These are phyloP conservation scores for Calycina herbarum DNA, from an alignment of 2,329 filamentous ascomycete species.

Conservation along the genomic window DNA sequence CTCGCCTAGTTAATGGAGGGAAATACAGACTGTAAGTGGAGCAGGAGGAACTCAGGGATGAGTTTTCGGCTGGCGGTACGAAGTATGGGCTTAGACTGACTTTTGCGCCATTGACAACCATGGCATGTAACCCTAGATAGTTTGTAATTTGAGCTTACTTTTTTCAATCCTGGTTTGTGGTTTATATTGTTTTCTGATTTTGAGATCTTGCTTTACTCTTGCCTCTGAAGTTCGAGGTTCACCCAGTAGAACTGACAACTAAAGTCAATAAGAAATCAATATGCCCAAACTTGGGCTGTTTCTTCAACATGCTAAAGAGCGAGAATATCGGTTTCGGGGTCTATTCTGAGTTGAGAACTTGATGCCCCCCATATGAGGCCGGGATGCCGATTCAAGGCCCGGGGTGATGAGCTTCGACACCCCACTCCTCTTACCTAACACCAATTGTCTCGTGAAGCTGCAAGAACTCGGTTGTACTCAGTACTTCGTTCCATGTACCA, in stretches of 20 bases:
- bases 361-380: conserved; percentile 1
- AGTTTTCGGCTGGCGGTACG: background rate
- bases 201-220: background rate
- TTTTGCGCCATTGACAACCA: background rate
- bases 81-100: conserved; percentile 1
- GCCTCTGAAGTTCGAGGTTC: background rate
- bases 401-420: background rate
- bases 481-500: background rate
- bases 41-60: conserved; percentile 1
- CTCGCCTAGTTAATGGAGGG: background rate
- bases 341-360: background rate
- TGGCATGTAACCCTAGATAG: background rate
- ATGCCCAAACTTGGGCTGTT: background rate
- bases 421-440: conserved; percentile 5
- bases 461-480: background rate
- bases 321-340: background rate
- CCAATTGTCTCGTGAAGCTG: background rate
- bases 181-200: too few relatives aligned
- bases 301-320: background rate
- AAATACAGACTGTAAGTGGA: conserved; percentile 1
- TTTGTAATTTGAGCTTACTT: background rate
- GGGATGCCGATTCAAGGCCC: background rate
- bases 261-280: background rate
- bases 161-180: background rate
- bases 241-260: background rate